Percentiles rank a stretch among this genome's conserved stretches.
phyloP scores from a whole-genome alignment of 192 early-diverging fungal species.

The Podila minutissima region DNA sequence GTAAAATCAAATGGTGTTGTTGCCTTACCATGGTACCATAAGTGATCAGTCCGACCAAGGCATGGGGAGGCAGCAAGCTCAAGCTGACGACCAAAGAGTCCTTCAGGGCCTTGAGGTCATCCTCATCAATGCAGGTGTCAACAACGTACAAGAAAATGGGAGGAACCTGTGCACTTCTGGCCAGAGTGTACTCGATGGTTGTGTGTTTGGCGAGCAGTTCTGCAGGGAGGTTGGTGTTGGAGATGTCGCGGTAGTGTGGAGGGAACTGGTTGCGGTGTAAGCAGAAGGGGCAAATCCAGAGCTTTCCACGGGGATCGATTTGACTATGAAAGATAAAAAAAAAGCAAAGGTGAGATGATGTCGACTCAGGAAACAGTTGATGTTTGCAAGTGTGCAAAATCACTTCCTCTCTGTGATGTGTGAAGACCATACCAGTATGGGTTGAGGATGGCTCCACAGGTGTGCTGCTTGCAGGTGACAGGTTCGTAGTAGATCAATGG shows the following conservation, averaged over 20 bases:
- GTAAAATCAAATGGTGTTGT: not conserved
- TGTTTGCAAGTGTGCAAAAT: too few species aligned
- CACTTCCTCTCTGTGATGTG: too few species aligned
- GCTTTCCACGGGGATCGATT: slow-evolving; percentile 93
- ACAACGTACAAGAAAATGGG: slow-evolving; percentile 99
- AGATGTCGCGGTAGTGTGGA: slow-evolving; percentile 97
- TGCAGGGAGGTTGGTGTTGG: slow-evolving; percentile 89
- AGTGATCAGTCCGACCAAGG: slow-evolving; percentile 95
- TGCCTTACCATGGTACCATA: slow-evolving; percentile 93
- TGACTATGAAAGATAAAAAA: slow-evolving; percentile 65
- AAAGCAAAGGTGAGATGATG: slow-evolving; percentile 1
- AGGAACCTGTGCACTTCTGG: slow-evolving; percentile 86
- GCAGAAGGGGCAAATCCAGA: slow-evolving; percentile 99
- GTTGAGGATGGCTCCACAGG: slow-evolving; percentile 96
- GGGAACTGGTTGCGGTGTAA: slow-evolving; percentile 97
- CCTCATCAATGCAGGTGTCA: slow-evolving; percentile 96
- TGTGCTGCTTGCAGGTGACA: slow-evolving; percentile 90
- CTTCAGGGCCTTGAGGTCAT: slow-evolving; percentile 95
- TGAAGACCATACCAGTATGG: slow-evolving; percentile 85
- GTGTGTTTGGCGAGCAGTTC: slow-evolving; percentile 93
- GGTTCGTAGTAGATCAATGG: slow-evolving; percentile 95
- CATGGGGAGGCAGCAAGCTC: slow-evolving; percentile 89
- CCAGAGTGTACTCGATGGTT: slow-evolving; percentile 97
- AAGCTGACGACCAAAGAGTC: slow-evolving; percentile 92
- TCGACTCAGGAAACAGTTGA: not conserved